A percentile compares a stretch with the other conserved stretches of the same genome.
Conservation (phyloP, 176 grass and related monocot species). For the Ensete ventricosum region DNA sequence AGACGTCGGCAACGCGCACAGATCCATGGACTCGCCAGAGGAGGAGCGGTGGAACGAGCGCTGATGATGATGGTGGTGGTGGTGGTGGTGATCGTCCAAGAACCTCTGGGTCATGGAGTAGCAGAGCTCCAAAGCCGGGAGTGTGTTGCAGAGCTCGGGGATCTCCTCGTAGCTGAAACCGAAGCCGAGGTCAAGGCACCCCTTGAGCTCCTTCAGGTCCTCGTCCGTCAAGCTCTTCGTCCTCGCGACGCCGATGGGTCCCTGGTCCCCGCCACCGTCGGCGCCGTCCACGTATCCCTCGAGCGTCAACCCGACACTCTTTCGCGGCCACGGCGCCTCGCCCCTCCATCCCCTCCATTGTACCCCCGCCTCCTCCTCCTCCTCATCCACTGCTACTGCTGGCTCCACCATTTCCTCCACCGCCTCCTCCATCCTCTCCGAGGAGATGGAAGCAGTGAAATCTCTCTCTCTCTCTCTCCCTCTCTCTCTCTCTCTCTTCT, state of each 20-base stretch:
- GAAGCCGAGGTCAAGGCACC: slow-evolving; percentile 15
- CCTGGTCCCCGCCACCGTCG: not conserved
- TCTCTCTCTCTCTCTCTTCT: too few relatives aligned
- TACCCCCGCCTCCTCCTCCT: not conserved
- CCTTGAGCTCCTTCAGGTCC: slow-evolving; percentile 16
- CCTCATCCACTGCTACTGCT: not conserved
- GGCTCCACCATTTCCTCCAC: not conserved
- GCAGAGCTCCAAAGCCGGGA: slow-evolving; percentile 14
- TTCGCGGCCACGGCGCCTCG: not conserved
- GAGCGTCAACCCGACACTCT: not conserved
- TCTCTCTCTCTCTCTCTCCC: not conserved
- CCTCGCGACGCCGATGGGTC: not conserved
- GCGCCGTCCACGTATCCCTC: slow-evolving; percentile 8
- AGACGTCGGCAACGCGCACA: not conserved
- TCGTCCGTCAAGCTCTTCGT: slow-evolving; percentile 14
- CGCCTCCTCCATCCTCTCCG: not conserved
- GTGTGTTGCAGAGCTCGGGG: slow-evolving; percentile 16
- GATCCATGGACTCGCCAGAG: not conserved
- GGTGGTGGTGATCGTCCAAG: slow-evolving; percentile 1
- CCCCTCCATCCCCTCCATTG: not conserved
- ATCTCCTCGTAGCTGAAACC: slow-evolving; percentile 21
- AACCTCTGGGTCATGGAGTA: slow-evolving; percentile 9
- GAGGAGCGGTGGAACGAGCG: not conserved
- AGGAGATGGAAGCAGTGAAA: not conserved
- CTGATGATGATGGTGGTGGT: not conserved